Evolutionary conservation across 371 early-diverging fungal species (phyloP), one percentile per base, ranked within the genome.

Genomic region (Choanephora cucurbitarum): DNA sequence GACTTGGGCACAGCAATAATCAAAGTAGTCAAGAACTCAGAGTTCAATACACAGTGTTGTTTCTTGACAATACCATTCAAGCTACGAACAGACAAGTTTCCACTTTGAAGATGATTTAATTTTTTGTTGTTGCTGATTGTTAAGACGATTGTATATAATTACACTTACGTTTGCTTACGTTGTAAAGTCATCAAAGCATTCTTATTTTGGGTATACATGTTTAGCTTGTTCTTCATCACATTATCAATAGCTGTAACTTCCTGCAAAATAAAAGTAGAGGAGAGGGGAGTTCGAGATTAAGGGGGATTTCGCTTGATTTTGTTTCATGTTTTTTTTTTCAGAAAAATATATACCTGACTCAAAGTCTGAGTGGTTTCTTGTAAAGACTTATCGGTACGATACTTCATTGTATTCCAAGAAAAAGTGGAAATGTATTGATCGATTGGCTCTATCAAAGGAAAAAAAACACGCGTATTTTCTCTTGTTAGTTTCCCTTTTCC

Each of bases 371-470:
- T 79, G 13, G 95, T 84, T 58, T 97, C 98, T 49, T 86, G 82
- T 58, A 97, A 72, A 7, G 94, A 82, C 71, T 91, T 91, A 74
- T 98, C 98, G 0, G 90, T 85, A 46, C 98, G 85, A 70, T 95
- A 98, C 72, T 95, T 96, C 88, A 94, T 89, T n/a, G 87, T 85
- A 70, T 97, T 94, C 98, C 98, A 98, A 49, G 87, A 80, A 64
- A 97, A 97, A 23, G 84, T 75, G 55, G 85, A 83, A 17, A 96
- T 70, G 57, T 88, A 96, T 46, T 88, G 80, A 57, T 94, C 95
- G 24, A 95, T 80, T 46, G 86, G 62, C 74, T 91, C 92, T 93
- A 67, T 18, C 18, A 44, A 21, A 44, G 10, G 24, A 28, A 13
- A n/a, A 45, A 22, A 21, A 54, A 55, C 41, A 44, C 39, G 31